Percentiles rank a stretch among this genome's conserved stretches.
Conservation (phyloP, 2,329 filamentous ascomycete genomes). For the Fusarium sublunatum region DNA sequence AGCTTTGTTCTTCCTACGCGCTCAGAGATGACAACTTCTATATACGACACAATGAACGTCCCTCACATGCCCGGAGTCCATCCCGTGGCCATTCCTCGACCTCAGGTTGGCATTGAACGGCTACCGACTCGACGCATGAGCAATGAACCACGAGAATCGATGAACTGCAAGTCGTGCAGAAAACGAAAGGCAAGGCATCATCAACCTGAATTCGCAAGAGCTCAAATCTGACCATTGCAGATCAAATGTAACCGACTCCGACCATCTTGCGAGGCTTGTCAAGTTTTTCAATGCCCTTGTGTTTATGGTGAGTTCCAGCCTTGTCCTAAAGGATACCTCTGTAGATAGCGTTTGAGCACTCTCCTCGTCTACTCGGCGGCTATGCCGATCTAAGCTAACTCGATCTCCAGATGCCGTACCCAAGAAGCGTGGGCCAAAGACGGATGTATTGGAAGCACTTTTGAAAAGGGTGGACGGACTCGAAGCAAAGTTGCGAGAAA, state of each 20-base stretch:
- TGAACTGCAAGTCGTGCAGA: constrained; percentile 96
- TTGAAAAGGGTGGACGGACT: constrained; percentile 87
- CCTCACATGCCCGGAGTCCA: constrained; percentile 58
- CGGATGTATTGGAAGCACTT: constrained; percentile 85
- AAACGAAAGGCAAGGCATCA: constrained; percentile 80
- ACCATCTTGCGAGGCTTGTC: constrained; percentile 88
- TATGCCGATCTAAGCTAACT: constrained; percentile 9
- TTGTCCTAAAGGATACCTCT: background rate
- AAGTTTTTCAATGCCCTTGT: constrained; percentile 88
- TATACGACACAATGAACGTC: constrained; percentile 56
- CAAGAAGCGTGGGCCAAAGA: constrained; percentile 91
- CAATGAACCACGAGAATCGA: constrained; percentile 85
- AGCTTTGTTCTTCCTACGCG: constrained; percentile 8
- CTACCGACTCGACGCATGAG: constrained; percentile 76
- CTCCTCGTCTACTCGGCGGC: background rate
- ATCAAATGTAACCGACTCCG: constrained; percentile 92
- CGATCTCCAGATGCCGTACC: constrained; percentile 77
- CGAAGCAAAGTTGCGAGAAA: constrained; percentile 81
- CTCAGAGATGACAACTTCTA: constrained; percentile 54
- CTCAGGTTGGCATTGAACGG: constrained; percentile 84
- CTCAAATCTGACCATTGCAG: constrained; percentile 56
- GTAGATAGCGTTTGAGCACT: background rate
- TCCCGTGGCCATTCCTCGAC: constrained; percentile 72
- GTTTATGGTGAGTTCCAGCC: constrained; percentile 75
- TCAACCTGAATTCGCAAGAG: constrained; percentile 15